Evolutionary conservation across 1,139 yeast genomes (phyloP).

Genomic region (Hemisphaericaspora xylofermentans): DNA sequence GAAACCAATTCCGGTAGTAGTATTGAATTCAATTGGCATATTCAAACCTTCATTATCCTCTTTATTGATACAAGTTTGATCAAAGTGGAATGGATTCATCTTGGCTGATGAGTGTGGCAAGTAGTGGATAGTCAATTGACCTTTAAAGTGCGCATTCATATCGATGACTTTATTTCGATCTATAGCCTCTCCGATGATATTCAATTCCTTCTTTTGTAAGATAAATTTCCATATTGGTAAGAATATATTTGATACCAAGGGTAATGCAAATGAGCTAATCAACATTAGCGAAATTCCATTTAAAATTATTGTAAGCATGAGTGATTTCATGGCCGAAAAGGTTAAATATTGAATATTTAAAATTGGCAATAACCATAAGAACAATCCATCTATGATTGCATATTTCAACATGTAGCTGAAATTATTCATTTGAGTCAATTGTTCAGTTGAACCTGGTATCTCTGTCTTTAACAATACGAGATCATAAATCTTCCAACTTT

Average conservation of each 20-base stretch:
- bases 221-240: conserved; percentile 49
- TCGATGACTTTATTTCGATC: conserved; percentile 49
- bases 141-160: conserved; percentile 74
- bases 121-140: conserved; percentile 80
- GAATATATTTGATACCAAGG: conserved; percentile 33
- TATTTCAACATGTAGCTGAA: conserved; percentile 69
- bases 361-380: conserved; percentile 67
- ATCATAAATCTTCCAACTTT: conserved; percentile 81
- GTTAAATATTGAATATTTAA: conserved; percentile 72
- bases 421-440: conserved; percentile 36
- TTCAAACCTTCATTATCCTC: conserved; percentile 22
- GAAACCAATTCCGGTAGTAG: conserved; percentile 69
- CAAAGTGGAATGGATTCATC: conserved; percentile 71
- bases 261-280: conserved; percentile 38
- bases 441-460: conserved; percentile 15
- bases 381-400: conserved; percentile 67
- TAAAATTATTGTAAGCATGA: conserved; percentile 40
- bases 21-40: conserved; percentile 79
- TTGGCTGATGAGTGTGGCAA: conserved; percentile 89
- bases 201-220: conserved; percentile 56
- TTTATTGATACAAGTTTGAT: conserved; percentile 56
- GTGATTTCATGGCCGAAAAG: conserved; percentile 54
- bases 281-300: conserved; percentile 42
- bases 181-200: conserved; percentile 61
- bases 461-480: conserved; percentile 46